Conservation (phyloP, 2,329 filamentous ascomycete genomes). For the Colletotrichum aenigma region DNA sequence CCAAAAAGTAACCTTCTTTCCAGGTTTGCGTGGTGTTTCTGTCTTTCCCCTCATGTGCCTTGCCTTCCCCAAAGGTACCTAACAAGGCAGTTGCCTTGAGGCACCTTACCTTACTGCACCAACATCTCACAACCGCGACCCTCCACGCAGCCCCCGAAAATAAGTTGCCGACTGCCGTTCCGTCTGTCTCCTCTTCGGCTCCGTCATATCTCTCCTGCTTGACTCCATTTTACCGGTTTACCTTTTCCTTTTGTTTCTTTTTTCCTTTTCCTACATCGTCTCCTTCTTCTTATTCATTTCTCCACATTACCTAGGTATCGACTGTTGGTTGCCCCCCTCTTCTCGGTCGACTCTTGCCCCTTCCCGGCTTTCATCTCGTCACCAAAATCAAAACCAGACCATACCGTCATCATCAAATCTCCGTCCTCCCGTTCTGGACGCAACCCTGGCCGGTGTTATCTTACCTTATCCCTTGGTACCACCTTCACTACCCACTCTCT, state of each 20-base stretch:
- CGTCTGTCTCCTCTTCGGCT: neutral
- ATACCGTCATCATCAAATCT: neutral
- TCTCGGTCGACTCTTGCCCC: neutral
- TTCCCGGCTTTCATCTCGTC: neutral
- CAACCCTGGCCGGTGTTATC: neutral
- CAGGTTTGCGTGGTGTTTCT: neutral
- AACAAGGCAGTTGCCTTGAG: neutral
- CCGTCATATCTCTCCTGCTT: neutral
- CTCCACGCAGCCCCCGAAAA: neutral
- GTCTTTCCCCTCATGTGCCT: neutral
- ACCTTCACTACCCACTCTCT: neutral
- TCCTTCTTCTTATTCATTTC: neutral
- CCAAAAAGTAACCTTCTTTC: neutral
- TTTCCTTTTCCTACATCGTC: neutral
- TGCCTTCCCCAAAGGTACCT: neutral
- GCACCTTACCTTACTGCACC: neutral
- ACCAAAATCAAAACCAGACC: neutral
- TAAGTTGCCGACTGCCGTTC: conserved; percentile 2
- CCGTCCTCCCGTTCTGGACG: neutral
- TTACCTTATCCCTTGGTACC: neutral
- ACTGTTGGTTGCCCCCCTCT: neutral
- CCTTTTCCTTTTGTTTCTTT: neutral
- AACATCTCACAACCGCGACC: neutral
- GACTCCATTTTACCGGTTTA: neutral
- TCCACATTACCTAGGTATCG: neutral